phyloP scores from a whole-genome alignment of 768 basidiomycete species.

The Cyclocybe aegerita region DNA sequence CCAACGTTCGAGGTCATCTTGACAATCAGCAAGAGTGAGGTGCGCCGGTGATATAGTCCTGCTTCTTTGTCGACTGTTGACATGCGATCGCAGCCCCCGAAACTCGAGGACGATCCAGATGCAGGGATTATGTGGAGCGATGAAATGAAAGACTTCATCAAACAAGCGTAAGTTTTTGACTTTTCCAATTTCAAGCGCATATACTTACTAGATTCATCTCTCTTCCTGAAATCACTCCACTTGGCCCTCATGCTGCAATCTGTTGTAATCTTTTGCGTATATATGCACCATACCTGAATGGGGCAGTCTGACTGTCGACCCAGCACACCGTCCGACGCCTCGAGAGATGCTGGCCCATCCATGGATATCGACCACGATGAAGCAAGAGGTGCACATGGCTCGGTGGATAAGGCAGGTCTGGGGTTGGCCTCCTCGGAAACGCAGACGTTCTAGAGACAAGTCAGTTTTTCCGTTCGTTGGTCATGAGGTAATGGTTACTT shows the following conservation, averaged over 20 bases:
- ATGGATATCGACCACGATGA: conserved; percentile 18
- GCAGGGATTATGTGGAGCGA: conserved; percentile 64
- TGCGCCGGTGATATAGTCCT: conserved; percentile 26
- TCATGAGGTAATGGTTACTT: neutral
- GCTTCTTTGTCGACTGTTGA: neutral
- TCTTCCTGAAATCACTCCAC: too few species aligned
- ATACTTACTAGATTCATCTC: neutral
- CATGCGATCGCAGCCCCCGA: conserved; percentile 57
- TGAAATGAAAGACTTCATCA: conserved; percentile 95
- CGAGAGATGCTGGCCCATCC: conserved; percentile 60
- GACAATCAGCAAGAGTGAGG: conserved; percentile 78
- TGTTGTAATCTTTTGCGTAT: conserved; percentile 3
- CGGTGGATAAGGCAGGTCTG: conserved; percentile 24
- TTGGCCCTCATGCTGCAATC: too few species aligned
- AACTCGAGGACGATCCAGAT: conserved; percentile 65
- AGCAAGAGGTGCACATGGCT: conserved; percentile 20
- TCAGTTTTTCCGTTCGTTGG: neutral
- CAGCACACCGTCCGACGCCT: conserved; percentile 70
- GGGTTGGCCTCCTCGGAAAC: conserved; percentile 15
- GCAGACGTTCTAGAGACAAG: neutral
- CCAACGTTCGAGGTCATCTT: conserved; percentile 90
- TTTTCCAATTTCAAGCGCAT: neutral
- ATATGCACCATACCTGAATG: neutral
- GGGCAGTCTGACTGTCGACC: conserved; percentile 67
- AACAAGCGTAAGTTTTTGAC: conserved; percentile 62